Conservation (phyloP, 2,329 filamentous ascomycete species). For the Alternaria novae-zelandiae region DNA sequence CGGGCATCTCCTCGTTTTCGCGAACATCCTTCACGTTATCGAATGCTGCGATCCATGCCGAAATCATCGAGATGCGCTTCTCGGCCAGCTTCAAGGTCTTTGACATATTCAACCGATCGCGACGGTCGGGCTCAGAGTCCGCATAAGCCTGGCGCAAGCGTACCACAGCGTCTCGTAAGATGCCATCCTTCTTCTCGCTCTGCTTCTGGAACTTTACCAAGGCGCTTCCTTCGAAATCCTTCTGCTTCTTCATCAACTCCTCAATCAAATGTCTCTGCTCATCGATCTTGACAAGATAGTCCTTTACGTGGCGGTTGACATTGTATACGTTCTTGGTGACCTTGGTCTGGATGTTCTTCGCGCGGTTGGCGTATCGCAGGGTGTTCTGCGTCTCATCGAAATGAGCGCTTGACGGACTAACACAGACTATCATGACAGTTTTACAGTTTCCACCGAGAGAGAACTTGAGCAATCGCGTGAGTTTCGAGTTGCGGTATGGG, state of each 20-base stretch:
- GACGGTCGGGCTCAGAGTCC: constrained; percentile 75
- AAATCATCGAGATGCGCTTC: constrained; percentile 83
- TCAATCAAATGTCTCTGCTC: constrained; percentile 98
- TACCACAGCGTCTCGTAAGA: constrained; percentile 77
- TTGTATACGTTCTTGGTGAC: constrained; percentile 99
- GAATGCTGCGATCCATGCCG: constrained; percentile 91
- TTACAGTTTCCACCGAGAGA: constrained; percentile 97
- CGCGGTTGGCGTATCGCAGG: constrained; percentile 92
- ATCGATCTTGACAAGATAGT: constrained; percentile 98
- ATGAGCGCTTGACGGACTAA: constrained; percentile 94
- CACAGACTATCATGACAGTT: constrained; percentile 99
- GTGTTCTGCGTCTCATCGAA: constrained; percentile 99
- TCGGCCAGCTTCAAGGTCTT: constrained; percentile 83
- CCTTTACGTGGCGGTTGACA: constrained; percentile 98
- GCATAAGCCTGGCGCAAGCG: constrained; percentile 85
- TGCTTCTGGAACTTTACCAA: constrained; percentile 92
- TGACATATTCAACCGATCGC: constrained; percentile 79
- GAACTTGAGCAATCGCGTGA: constrained; percentile 94
- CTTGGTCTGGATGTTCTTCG: constrained; percentile 99
- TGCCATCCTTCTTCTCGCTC: constrained; percentile 78
- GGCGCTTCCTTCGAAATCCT: constrained; percentile 80
- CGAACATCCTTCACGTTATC: constrained; percentile 78
- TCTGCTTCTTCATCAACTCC: constrained; percentile 90
- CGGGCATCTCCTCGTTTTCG: constrained; percentile 73
- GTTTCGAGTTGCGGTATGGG: constrained; percentile 96